These are phyloP conservation scores for Arabidopsis arenosa DNA, from an alignment of 345 rosid genomes.

Conservation along the genomic window DNA sequence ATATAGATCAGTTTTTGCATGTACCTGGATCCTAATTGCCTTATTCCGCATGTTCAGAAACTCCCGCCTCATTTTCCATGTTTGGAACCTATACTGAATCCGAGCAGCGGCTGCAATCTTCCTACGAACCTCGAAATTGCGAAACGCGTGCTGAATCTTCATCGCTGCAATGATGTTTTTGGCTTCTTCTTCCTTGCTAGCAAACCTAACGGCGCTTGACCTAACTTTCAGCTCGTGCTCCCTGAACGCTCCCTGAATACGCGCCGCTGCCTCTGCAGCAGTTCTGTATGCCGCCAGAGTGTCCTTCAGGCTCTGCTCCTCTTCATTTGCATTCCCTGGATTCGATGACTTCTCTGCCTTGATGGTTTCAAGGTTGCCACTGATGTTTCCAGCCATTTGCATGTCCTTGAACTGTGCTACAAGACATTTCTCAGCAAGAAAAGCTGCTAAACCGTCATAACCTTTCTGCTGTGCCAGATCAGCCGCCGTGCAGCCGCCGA, in stretches of 20 bases:
- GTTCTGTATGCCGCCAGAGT: constrained; percentile 83
- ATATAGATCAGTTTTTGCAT: neutral
- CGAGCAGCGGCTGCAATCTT: constrained; percentile 84
- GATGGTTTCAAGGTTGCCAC: constrained; percentile 61
- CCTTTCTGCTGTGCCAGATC: constrained; percentile 86
- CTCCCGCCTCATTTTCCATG: constrained; percentile 83
- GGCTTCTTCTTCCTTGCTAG: constrained; percentile 75
- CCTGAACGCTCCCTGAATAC: constrained; percentile 86
- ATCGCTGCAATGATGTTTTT: constrained; percentile 79
- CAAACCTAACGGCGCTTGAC: constrained; percentile 54
- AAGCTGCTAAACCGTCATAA: constrained; percentile 87
- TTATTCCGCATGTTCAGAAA: constrained; percentile 79
- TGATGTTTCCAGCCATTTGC: constrained; percentile 82
- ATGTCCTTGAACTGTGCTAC: constrained; percentile 83
- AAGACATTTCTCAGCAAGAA: constrained; percentile 85
- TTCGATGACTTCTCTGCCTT: constrained; percentile 44
- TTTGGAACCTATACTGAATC: constrained; percentile 88
- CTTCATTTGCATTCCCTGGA: constrained; percentile 56
- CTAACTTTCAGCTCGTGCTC: constrained; percentile 76
- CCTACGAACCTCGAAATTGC: constrained; percentile 65
- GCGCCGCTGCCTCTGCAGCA: constrained; percentile 95
- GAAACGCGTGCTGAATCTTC: constrained; percentile 97
- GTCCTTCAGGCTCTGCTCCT: constrained; percentile 76
- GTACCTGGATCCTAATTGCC: constrained; percentile 85
- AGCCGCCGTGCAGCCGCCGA: constrained; percentile 84